Evolutionary conservation across 768 basidiomycete species (phyloP).

Genomic region (Lentinula detonsa): DNA sequence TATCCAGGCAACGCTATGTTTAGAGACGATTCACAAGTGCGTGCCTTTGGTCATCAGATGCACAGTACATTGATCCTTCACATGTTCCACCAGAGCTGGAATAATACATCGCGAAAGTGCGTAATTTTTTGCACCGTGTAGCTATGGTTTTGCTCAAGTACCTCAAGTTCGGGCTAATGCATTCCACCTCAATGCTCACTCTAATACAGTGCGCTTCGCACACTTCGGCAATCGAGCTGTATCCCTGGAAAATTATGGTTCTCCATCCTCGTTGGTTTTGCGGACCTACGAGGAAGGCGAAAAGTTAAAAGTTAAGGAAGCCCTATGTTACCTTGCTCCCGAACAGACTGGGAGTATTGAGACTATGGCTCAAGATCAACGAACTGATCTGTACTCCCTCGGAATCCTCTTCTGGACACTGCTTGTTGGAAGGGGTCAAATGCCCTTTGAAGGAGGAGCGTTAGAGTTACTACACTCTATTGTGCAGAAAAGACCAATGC

Average conservation of each 20-base stretch:
- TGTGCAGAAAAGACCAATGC: constrained; percentile 68
- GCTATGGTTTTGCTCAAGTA: background rate
- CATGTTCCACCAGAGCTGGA: constrained; percentile 34
- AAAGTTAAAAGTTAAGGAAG: constrained; percentile 69
- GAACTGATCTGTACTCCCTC: constrained; percentile 70
- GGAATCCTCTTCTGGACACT: constrained; percentile 73
- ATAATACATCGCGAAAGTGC: constrained; percentile 66
- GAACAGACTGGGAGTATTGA: constrained; percentile 74
- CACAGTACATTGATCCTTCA: background rate
- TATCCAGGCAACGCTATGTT: constrained; percentile 66
- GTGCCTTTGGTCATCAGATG: background rate
- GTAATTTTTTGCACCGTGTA: background rate
- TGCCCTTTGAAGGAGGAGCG: constrained; percentile 56
- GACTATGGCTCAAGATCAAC: constrained; percentile 64
- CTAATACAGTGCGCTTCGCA: constrained; percentile 62
- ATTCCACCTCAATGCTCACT: constrained; percentile 66
- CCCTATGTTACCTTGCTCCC: constrained; percentile 68
- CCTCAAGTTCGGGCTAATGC: constrained; percentile 64
- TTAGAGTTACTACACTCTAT: constrained; percentile 66
- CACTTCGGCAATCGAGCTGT: constrained; percentile 74
- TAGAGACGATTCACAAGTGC: constrained; percentile 61
- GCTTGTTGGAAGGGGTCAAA: constrained; percentile 61
- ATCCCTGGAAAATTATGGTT: constrained; percentile 65
- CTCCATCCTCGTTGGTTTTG: constrained; percentile 64
- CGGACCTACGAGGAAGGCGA: constrained; percentile 54